phyloP scores from a whole-genome alignment of 352 stramenopile genomes.

The Phytophthora melonis region DNA sequence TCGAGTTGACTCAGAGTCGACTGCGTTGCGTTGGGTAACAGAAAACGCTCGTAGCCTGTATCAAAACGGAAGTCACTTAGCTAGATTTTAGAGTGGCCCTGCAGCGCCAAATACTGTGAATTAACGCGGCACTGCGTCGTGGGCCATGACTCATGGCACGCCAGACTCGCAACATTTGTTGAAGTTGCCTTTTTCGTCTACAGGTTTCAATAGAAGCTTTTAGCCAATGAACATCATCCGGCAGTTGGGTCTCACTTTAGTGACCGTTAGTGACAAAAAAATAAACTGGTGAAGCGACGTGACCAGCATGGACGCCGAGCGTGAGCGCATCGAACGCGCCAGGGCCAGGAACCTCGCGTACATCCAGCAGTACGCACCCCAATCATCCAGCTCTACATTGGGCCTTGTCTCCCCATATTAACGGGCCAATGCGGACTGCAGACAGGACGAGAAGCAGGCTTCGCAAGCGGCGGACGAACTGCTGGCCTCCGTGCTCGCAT shows the following conservation, averaged over 20 bases:
- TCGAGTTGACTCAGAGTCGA: not conserved
- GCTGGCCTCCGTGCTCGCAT: slow-evolving; percentile 39
- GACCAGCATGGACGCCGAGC: slow-evolving; percentile 60
- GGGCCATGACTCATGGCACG: too few relatives aligned
- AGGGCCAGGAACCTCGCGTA: slow-evolving; percentile 81
- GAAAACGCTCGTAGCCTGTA: not conserved
- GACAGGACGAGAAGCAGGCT: slow-evolving; percentile 54
- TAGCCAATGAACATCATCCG: not conserved
- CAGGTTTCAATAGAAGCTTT: too few relatives aligned
- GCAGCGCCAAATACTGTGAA: too few relatives aligned
- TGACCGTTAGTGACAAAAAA: not conserved
- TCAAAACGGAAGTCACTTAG: not conserved
- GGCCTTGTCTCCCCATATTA: not conserved
- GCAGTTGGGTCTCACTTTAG: not conserved
- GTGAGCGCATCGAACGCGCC: slow-evolving; percentile 67
- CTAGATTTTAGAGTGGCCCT: not conserved
- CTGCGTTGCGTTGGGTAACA: not conserved
- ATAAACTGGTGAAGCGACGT: not conserved
- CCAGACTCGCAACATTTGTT: too few relatives aligned
- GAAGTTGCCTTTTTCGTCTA: too few relatives aligned
- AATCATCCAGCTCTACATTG: not conserved
- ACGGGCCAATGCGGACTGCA: slow-evolving; percentile 19
- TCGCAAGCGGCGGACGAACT: slow-evolving; percentile 49
- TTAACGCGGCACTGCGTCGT: too few relatives aligned
- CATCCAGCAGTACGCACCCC: slow-evolving; percentile 52